Evolutionary conservation across 129 eudicot species (phyloP).

Genomic region (Flaveria linearis): DNA sequence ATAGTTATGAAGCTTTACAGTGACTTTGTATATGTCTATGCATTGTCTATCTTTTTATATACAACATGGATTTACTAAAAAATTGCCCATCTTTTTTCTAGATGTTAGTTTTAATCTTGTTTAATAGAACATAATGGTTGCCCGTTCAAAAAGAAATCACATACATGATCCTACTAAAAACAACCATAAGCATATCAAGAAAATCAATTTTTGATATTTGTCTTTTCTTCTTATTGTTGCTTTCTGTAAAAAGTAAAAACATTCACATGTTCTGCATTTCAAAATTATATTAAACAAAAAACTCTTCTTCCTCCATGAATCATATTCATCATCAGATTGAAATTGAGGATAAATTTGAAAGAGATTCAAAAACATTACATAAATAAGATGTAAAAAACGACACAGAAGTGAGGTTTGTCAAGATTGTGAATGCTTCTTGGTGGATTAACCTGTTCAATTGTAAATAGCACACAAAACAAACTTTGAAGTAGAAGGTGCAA

Average conservation of each 20-base stretch:
- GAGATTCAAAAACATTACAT: constrained; percentile 8
- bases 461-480: constrained; percentile 28
- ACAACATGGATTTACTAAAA: not conserved
- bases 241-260: not conserved
- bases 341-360: not conserved
- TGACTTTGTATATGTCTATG: not conserved
- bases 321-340: not conserved
- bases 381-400: constrained; percentile 11
- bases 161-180: not conserved
- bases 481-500: constrained; percentile 25
- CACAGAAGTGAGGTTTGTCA: constrained; percentile 22
- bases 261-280: not conserved
- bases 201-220: not conserved
- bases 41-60: not conserved
- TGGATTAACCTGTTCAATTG: constrained; percentile 25
- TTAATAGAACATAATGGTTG: not conserved
- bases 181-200: not conserved
- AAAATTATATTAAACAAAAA: not conserved
- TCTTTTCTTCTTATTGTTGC: not conserved
- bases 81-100: not conserved
- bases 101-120: not conserved
- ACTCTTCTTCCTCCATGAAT: not conserved
- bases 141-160: not conserved
- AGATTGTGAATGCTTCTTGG: constrained; percentile 16
- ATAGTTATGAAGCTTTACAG: not conserved